These are phyloP conservation scores for Aspergillus calidoustus DNA, from an alignment of 2,329 filamentous ascomycete genomes.

Conservation along the genomic window DNA sequence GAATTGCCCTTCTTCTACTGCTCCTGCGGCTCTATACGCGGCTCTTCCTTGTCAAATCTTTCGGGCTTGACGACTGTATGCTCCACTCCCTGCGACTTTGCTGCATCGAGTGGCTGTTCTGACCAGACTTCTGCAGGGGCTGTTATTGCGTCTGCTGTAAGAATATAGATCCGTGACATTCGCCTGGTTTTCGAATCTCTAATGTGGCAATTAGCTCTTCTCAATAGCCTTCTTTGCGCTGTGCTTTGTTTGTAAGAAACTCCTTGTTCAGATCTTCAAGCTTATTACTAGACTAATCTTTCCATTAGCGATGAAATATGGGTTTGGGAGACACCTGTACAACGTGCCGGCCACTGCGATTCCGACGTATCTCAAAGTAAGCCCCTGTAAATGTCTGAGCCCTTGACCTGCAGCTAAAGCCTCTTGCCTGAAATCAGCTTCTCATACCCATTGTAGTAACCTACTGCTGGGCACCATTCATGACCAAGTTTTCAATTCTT, in stretches of 20 bases:
- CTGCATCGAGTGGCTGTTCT: background rate
- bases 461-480: constrained; percentile 7
- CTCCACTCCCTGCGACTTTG: background rate
- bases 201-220: background rate
- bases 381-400: background rate
- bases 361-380: background rate
- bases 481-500: constrained; percentile 8
- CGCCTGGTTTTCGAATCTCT: background rate
- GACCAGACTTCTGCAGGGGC: background rate
- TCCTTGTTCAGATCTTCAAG: background rate
- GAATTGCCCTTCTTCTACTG: background rate
- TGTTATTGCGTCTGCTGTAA: constrained; percentile 4
- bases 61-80: constrained; percentile 1
- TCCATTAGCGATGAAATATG: constrained; percentile 1
- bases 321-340: constrained; percentile 4
- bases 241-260: background rate
- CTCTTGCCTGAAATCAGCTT: background rate
- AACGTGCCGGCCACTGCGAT: background rate
- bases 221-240: background rate
- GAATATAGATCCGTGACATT: background rate
- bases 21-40: constrained; percentile 2
- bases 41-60: background rate
- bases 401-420: background rate
- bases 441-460: constrained; percentile 5
- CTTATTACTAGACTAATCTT: background rate